These are phyloP conservation scores for Talaromyces adpressus DNA, from an alignment of 495 filamentous ascomycete species.

Conservation along the genomic window DNA sequence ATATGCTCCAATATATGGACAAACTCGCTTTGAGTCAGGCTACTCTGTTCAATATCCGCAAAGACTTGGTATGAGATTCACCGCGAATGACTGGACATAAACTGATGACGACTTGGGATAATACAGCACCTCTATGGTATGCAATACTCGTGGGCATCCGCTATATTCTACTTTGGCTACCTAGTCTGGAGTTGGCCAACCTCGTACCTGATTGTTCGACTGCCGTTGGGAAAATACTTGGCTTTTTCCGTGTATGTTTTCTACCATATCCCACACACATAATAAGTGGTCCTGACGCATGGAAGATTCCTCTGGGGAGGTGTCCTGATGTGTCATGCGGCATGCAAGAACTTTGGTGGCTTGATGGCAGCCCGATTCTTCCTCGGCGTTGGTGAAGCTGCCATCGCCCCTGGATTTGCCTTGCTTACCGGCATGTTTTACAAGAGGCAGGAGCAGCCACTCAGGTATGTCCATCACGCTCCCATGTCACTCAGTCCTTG, in stretches of 20 bases:
- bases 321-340: slow-evolving; percentile 33
- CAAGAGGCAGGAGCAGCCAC: slow-evolving; percentile 42
- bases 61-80: slow-evolving; percentile 26
- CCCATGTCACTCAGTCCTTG: background rate
- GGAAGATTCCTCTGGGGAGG: slow-evolving; percentile 32
- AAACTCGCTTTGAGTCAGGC: slow-evolving; percentile 51
- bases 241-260: slow-evolving; percentile 27
- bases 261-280: background rate
- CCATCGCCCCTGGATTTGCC: slow-evolving; percentile 49
- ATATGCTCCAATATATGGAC: slow-evolving; percentile 51
- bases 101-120: background rate
- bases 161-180: slow-evolving; percentile 47
- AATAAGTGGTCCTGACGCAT: background rate
- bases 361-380: slow-evolving; percentile 47
- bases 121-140: slow-evolving; percentile 26
- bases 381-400: slow-evolving; percentile 50
- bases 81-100: background rate
- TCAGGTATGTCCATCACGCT: slow-evolving; percentile 31
- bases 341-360: slow-evolving; percentile 41
- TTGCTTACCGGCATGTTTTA: slow-evolving; percentile 52
- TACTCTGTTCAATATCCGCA: slow-evolving; percentile 38
- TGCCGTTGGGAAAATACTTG: slow-evolving; percentile 48
- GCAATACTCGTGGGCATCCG: slow-evolving; percentile 42
- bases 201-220: slow-evolving; percentile 45
- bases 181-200: slow-evolving; percentile 46